Evolutionary conservation across 2,329 filamentous ascomycete species (phyloP).

Genomic region (Aspergillus sp.): DNA sequence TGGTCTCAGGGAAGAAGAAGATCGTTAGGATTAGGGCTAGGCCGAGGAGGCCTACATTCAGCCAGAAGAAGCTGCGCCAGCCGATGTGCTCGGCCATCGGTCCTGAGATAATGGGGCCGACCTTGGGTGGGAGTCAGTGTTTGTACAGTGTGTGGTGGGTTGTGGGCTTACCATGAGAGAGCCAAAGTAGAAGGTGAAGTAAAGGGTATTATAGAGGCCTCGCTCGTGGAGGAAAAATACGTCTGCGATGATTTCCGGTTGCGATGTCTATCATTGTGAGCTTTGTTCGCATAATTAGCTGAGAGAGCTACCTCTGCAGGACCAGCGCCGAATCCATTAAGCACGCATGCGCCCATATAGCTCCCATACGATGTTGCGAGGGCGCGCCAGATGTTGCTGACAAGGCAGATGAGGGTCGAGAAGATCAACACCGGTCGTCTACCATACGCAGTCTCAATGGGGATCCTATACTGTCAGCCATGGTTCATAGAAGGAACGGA

Average conservation of each 20-base stretch:
- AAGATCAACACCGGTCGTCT: conserved; percentile 53
- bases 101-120: conserved; percentile 58
- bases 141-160: neutral
- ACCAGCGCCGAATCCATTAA: conserved; percentile 62
- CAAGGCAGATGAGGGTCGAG: conserved; percentile 53
- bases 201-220: conserved; percentile 60
- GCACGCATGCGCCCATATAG: conserved; percentile 62
- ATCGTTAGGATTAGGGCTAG: conserved; percentile 51
- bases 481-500: neutral
- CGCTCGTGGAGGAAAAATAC: conserved; percentile 64
- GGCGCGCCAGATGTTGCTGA: conserved; percentile 57
- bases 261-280: conserved; percentile 45
- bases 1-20: conserved; percentile 63
- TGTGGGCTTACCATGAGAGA: conserved; percentile 52
- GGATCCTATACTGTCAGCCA: conserved; percentile 46
- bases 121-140: neutral
- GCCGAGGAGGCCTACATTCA: conserved; percentile 57
- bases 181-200: conserved; percentile 63
- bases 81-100: conserved; percentile 58
- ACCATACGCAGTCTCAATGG: conserved; percentile 54
- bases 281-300: neutral
- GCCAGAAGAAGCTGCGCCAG: conserved; percentile 65
- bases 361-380: conserved; percentile 56
- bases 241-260: conserved; percentile 63
- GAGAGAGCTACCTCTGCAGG: conserved; percentile 49